Conservation (phyloP, 1,284 basidiomycete genomes). For the Heterobasidion annosum region DNA sequence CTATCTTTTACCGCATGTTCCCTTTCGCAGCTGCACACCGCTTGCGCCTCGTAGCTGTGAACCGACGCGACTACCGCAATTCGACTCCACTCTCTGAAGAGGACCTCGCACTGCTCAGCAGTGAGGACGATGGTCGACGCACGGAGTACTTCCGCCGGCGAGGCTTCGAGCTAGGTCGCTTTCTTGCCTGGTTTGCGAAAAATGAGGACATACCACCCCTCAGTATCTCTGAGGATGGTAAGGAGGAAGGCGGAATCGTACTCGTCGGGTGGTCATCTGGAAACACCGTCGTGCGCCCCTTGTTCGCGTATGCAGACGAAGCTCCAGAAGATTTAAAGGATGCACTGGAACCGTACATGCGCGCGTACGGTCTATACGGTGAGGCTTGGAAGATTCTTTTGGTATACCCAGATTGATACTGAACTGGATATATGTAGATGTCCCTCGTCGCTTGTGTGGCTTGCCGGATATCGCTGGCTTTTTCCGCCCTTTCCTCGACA, state of each 20-base stretch:
- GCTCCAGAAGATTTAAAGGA: background rate
- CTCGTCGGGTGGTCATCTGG: constrained; percentile 23
- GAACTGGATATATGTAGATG: background rate
- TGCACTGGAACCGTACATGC: background rate
- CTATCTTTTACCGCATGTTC: constrained; percentile 13
- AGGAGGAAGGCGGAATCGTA: background rate
- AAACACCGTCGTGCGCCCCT: background rate
- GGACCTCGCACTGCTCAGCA: constrained; percentile 3
- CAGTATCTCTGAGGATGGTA: too few relatives aligned
- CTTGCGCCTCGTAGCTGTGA: constrained; percentile 13
- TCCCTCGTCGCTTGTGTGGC: background rate
- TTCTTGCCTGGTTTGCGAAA: constrained; percentile 10
- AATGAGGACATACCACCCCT: constrained; percentile 5
- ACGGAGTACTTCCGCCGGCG: constrained; percentile 1
- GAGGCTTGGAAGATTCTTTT: background rate
- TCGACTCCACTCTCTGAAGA: constrained; percentile 13
- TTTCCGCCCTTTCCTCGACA: background rate
- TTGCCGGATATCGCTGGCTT: background rate
- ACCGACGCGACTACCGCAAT: constrained; percentile 14
- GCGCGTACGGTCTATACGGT: background rate
- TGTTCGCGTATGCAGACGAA: background rate
- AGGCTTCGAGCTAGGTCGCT: constrained; percentile 10
- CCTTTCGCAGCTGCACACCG: constrained; percentile 9
- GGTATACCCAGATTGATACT: too few relatives aligned
- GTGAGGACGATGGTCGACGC: background rate